Evolutionary conservation across 2,329 filamentous ascomycete genomes (phyloP).

Genomic region (Neofusicoccum umdonicola): DNA sequence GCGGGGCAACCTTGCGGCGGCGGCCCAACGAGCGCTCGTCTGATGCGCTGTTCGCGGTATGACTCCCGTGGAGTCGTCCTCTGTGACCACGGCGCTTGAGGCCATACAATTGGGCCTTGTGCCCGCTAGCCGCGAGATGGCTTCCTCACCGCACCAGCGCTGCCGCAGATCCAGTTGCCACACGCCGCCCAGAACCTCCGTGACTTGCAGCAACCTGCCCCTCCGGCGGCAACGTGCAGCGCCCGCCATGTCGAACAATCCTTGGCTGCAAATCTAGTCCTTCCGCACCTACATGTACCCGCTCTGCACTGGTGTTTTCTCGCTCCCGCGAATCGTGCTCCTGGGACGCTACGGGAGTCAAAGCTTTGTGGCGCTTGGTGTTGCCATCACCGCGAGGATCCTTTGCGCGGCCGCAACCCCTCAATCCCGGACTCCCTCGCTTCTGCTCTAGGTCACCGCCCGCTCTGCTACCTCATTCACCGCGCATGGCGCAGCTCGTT

Average conservation of each 20-base stretch:
- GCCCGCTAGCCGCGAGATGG: conserved; percentile 8
- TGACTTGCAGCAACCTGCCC: conserved; percentile 8
- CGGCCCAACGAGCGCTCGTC: conserved; percentile 16
- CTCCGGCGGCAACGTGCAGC: conserved; percentile 9
- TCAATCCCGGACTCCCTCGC: neutral
- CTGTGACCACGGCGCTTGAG: neutral
- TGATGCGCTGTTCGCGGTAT: conserved; percentile 17
- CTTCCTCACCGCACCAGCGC: conserved; percentile 9
- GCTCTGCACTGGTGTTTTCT: neutral
- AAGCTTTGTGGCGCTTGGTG: conserved; percentile 16
- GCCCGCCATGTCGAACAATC: neutral
- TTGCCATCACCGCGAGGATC: conserved; percentile 10
- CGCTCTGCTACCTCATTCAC: neutral
- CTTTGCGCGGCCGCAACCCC: neutral
- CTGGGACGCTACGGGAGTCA: conserved; percentile 3
- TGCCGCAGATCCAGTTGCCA: conserved; percentile 13
- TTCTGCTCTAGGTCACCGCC: neutral
- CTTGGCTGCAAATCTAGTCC: neutral
- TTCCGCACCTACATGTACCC: neutral
- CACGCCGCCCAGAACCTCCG: conserved; percentile 12
- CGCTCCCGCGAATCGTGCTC: neutral
- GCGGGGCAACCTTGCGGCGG: conserved; percentile 14
- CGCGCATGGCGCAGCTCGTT: too few species aligned
- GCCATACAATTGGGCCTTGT: conserved; percentile 12
- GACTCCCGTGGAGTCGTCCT: conserved; percentile 14